These are phyloP conservation scores for Melastoma candidum DNA, from an alignment of 441 rosid species.

Conservation along the genomic window DNA sequence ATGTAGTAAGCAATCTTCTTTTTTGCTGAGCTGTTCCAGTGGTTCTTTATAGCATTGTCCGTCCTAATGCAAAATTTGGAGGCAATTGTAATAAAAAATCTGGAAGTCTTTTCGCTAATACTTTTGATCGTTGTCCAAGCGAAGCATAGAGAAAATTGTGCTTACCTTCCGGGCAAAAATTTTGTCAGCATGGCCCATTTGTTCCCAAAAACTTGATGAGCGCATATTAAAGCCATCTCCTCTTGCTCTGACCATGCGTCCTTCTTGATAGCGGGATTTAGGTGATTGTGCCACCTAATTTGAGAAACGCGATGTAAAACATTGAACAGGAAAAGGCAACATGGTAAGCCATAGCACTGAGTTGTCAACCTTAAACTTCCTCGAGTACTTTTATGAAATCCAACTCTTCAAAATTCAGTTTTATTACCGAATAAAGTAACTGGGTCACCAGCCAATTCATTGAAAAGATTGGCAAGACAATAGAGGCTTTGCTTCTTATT, in stretches of 20 bases:
- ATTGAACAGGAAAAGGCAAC: background rate
- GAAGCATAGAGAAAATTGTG: background rate
- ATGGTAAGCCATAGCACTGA: background rate
- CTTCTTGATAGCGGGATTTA: constrained; percentile 29
- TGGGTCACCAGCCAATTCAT: no score
- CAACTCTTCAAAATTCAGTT: no score
- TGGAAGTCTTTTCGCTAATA: background rate
- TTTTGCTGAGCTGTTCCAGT: constrained; percentile 37
- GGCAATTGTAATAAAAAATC: background rate
- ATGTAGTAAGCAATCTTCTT: constrained; percentile 13
- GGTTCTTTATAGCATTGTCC: constrained; percentile 39
- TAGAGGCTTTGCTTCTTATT: background rate
- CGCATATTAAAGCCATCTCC: constrained; percentile 21
- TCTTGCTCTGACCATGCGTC: constrained; percentile 36
- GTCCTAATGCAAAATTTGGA: constrained; percentile 17
- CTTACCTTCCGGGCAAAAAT: constrained; percentile 34
- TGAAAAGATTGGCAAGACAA: no score
- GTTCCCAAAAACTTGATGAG: constrained; percentile 27
- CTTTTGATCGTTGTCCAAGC: background rate
- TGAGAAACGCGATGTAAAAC: background rate
- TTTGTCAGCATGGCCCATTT: constrained; percentile 42
- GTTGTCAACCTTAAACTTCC: background rate
- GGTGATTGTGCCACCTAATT: constrained; percentile 39
- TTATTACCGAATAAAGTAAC: no score
- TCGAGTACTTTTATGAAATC: no score